Conservation (phyloP, 495 filamentous ascomycete genomes). For the Penicillium silybi region DNA sequence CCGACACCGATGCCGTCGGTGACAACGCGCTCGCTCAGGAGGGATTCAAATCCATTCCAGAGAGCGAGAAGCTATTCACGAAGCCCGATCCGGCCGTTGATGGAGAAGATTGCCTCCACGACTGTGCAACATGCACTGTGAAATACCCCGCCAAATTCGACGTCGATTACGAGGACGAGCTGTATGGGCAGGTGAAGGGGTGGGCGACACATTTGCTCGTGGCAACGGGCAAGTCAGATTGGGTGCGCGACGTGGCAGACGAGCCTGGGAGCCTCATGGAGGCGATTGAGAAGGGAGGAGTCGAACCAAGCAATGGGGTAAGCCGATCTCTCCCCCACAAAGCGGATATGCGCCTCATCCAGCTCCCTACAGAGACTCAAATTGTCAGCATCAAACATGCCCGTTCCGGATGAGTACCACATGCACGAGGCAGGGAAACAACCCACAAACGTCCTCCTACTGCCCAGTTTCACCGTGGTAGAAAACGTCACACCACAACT, state of each 20-base stretch:
- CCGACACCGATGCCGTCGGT: conserved; percentile 20
- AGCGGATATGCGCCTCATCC: neutral
- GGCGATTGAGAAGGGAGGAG: conserved; percentile 63
- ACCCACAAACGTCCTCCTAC: conserved; percentile 78
- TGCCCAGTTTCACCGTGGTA: conserved; percentile 82
- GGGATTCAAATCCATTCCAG: conserved; percentile 39
- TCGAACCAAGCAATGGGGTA: conserved; percentile 74
- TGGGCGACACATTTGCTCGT: conserved; percentile 90
- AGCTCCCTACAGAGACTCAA: conserved; percentile 58
- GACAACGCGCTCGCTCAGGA: conserved; percentile 19
- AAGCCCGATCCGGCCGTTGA: conserved; percentile 67
- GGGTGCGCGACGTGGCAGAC: conserved; percentile 84
- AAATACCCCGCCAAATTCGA: conserved; percentile 71
- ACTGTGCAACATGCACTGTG: conserved; percentile 80
- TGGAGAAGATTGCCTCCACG: conserved; percentile 83
- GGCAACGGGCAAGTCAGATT: conserved; percentile 92
- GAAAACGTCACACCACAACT: conserved; percentile 79
- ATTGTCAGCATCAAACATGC: conserved; percentile 92
- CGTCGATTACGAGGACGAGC: conserved; percentile 70
- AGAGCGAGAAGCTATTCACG: conserved; percentile 35
- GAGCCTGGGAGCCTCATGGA: conserved; percentile 95
- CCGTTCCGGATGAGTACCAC: conserved; percentile 60
- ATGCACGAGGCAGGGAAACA: conserved; percentile 53
- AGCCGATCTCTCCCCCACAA: conserved; percentile 17
- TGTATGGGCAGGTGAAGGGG: conserved; percentile 85